Conservation (phyloP, 2,329 filamentous ascomycete genomes). For the Xylaria sp. region DNA sequence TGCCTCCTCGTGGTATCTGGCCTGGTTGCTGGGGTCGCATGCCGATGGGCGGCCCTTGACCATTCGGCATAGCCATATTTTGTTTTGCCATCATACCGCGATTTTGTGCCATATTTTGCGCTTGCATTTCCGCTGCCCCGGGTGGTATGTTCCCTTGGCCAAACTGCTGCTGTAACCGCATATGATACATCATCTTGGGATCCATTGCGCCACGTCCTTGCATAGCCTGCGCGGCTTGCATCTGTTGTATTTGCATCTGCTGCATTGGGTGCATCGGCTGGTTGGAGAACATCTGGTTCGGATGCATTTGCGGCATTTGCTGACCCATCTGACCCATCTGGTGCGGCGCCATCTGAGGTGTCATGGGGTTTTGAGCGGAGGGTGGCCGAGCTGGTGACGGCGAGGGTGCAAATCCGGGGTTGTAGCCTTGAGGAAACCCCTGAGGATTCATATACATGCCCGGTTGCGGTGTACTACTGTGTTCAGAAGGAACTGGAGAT, state of each 20-base stretch:
- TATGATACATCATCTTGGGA: slow-evolving; percentile 81
- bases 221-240: slow-evolving; percentile 49
- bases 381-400: slow-evolving; percentile 67
- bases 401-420: slow-evolving; percentile 67
- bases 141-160: slow-evolving; percentile 68
- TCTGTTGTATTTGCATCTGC: slow-evolving; percentile 60
- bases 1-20: slow-evolving; percentile 52
- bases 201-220: slow-evolving; percentile 69
- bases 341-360: slow-evolving; percentile 65
- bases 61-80: slow-evolving; percentile 64
- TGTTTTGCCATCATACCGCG: slow-evolving; percentile 66
- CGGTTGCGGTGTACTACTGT: slow-evolving; percentile 78
- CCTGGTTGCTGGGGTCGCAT: slow-evolving; percentile 62
- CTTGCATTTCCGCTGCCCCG: slow-evolving; percentile 62
- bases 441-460: slow-evolving; percentile 72
- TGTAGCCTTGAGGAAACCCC: slow-evolving; percentile 68
- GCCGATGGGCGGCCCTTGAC: slow-evolving; percentile 62
- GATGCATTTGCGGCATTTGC: slow-evolving; percentile 53
- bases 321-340: slow-evolving; percentile 54
- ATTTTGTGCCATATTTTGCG: slow-evolving; percentile 53
- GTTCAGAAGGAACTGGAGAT: slow-evolving; percentile 81
- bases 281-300: slow-evolving; percentile 52
- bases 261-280: slow-evolving; percentile 60
- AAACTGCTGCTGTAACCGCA: slow-evolving; percentile 83
- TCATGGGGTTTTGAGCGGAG: slow-evolving; percentile 64